Conservation (phyloP, 2,329 filamentous ascomycete species). For the Teratosphaeria destructans region DNA sequence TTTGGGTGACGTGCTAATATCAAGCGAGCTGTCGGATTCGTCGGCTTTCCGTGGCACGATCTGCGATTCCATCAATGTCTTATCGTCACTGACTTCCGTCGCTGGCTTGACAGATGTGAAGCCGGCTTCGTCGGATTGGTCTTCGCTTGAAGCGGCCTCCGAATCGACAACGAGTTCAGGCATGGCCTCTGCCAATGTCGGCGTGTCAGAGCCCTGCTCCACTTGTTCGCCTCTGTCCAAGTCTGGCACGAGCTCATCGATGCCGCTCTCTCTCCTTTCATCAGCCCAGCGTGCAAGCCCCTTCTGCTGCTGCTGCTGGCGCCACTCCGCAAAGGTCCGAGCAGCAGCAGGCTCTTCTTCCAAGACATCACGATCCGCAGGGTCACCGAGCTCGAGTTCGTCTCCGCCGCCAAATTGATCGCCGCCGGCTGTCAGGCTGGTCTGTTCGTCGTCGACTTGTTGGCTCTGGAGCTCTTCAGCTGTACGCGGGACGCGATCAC, state of each 20-base stretch:
- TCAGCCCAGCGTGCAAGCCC: background rate
- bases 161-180: background rate
- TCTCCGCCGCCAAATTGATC: conserved; percentile 1
- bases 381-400: conserved; percentile 3
- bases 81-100: conserved; percentile 1
- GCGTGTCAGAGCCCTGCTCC: background rate
- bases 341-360: conserved; percentile 1
- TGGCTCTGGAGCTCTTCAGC: conserved; percentile 12
- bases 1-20: background rate
- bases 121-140: conserved; percentile 1
- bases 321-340: conserved; percentile 9
- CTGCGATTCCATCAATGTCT: background rate
- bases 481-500: conserved; percentile 31
- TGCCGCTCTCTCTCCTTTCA: conserved; percentile 2
- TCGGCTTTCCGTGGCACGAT: background rate
- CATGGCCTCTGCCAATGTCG: background rate
- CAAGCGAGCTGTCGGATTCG: background rate
- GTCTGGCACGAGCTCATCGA: background rate
- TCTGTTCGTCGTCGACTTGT: background rate
- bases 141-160: background rate
- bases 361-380: background rate
- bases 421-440: background rate
- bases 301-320: conserved; percentile 7
- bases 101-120: conserved; percentile 3
- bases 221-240: background rate